Base-by-base conservation (phyloP, 2,329 filamentous ascomycete species). In the Aspergillus sp. region DNA sequence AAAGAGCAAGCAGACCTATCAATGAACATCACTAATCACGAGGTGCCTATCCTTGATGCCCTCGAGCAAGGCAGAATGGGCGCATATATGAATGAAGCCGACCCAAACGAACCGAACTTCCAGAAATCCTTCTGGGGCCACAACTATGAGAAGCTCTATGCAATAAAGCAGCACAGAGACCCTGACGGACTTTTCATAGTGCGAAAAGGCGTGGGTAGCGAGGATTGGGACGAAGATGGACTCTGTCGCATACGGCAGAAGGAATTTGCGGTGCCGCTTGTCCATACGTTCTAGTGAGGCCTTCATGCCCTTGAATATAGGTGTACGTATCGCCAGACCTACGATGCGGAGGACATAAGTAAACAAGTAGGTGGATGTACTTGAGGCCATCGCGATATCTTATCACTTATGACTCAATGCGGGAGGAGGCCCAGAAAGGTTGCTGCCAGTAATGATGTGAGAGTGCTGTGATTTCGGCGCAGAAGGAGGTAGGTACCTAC, bases 81-180 rank as follows among this genome's bases (percentile, higher is more conserved):
- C 6, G 61, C 65, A 1, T 75, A 75, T 47, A 49, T 65, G 19
- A 75, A 74, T 32, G 72, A 75, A 58, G 72, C 73, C 3, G 66
- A 75, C 54, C 64, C 68, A 14, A 66, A 66, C 23, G 72, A 77
- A 56, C 67, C 71, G 3, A 57, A 68, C 38, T 76, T 72, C 63
- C 70, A 76, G 52, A 29, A 65, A 19, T 60, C 69, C 4, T 78
- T 76, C 58, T 76, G 69, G 67, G 75, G 74, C 10, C 48, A 60
- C 7, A 67, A 69, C 34, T 69, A 71, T 52, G 56, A 55, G 5
- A 55, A 58, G 11, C 36, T 73, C 41, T 61, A 66, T 19, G 31
- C 49, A 5, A 57, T 71, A 29, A 71, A 71, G 62, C 56, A 65
- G 49, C 57, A 61, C 20, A 68, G 61, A 58, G 68, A 72, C 49